phyloP scores from a whole-genome alignment of 495 filamentous ascomycete genomes.

The Aspergillus cristatus region DNA sequence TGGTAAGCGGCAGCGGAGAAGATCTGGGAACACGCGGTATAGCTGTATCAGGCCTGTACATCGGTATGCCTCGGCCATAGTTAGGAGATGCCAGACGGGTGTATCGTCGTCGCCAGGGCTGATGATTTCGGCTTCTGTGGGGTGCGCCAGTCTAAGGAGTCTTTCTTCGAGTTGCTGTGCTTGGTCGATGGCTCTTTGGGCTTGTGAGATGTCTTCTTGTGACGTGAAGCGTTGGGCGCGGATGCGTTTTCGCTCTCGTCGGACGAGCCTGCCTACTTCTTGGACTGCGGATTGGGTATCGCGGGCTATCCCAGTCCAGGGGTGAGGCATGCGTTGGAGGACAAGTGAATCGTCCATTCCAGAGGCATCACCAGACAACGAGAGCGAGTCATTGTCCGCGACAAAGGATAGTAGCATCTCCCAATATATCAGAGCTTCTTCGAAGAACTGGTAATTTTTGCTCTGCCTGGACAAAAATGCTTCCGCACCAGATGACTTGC shows the following conservation, averaged over 20 bases:
- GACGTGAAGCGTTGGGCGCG: slow-evolving; percentile 28
- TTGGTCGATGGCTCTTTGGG: slow-evolving; percentile 34
- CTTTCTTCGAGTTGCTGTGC: slow-evolving; percentile 42
- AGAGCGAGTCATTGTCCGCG: slow-evolving; percentile 33
- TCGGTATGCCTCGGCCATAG: slow-evolving; percentile 49
- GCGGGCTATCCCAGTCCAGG: slow-evolving; percentile 50
- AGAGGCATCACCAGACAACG: slow-evolving; percentile 13
- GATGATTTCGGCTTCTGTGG: slow-evolving; percentile 39
- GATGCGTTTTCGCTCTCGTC: slow-evolving; percentile 37
- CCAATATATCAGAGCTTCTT: slow-evolving; percentile 51
- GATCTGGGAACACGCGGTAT: slow-evolving; percentile 46
- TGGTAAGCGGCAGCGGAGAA: slow-evolving; percentile 34
- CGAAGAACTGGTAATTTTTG: slow-evolving; percentile 48
- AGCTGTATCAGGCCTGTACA: slow-evolving; percentile 46
- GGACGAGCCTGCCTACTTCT: slow-evolving; percentile 45
- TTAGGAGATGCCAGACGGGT: slow-evolving; percentile 45
- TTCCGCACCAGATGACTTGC: slow-evolving; percentile 11
- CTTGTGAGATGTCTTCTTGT: slow-evolving; percentile 29
- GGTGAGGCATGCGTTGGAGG: slow-evolving; percentile 41
- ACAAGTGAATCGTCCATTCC: slow-evolving; percentile 22
- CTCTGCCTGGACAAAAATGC: slow-evolving; percentile 12
- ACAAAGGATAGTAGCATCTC: slow-evolving; percentile 53
- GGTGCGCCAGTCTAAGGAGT: slow-evolving; percentile 40
- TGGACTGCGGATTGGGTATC: slow-evolving; percentile 45
- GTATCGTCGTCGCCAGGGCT: slow-evolving; percentile 47